Evolutionary conservation across 352 stramenopile species (phyloP), one percentile per base, ranked within the genome.

Genomic region (Globisporangium mamillatum): DNA sequence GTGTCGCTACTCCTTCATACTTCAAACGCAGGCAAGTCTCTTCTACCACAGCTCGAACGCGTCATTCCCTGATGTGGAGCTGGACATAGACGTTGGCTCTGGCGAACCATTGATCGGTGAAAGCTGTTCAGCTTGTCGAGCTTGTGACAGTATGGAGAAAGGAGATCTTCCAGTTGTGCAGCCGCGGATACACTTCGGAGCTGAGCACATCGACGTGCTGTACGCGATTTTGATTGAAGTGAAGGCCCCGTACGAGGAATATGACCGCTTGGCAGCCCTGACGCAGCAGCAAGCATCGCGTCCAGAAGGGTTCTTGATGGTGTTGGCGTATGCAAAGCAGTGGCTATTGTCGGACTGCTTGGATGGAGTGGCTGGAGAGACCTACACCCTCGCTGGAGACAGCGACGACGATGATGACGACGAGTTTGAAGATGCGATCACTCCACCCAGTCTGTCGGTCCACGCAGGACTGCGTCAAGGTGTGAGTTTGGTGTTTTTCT

Each of bases 191-290:
- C 89, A 96, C 70, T 85, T 96, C 44, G 84, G 77, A 59, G 74
- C 79, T 0, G 77, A 92, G 32, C 89, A 95, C 63, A 89, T 96
- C 53, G 89, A 96, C 60, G 83, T 95, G 2, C 76, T 95, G 63
- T 93, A 92, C 63, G 86, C 87, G 24, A 93, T 96, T 71, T 66
- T 96, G 63, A 86, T 92, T 60, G 89, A 96, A 74, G 86, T 96
- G 36, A 92, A 91, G 66, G 84, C 89, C 14, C 89, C 89, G 32
- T 96, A 94, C 65, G 89, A 95, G 57, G 84, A 96, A 62, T 95
- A 91, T 38, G 87, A 94, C 60, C 78, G 88, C 0, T 70, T 95
- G 32, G 60, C 86, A 0, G 75, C 74, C 60, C 79, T 96, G 25
- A 89, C 85, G 24, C 84, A 91, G 70, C 81, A 84, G 48, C 82